Evolutionary conservation across 495 filamentous ascomycete species (phyloP).

Genomic region (Penicillium cinerascens): DNA sequence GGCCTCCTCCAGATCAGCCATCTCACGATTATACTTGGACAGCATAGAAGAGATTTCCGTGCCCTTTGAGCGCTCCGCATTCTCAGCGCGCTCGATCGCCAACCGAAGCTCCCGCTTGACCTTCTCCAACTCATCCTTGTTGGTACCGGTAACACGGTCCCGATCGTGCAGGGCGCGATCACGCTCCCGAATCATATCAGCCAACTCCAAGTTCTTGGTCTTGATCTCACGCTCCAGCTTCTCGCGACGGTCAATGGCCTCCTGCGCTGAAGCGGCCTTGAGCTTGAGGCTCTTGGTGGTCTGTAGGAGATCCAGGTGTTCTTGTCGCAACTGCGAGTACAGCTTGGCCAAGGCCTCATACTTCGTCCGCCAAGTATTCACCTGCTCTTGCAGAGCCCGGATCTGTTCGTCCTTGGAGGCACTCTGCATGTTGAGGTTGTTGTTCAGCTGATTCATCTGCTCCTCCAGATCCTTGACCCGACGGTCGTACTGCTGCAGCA

Average conservation of each 20-base stretch:
- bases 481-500: conserved; percentile 95
- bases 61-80: conserved; percentile 87
- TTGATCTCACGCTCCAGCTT: conserved; percentile 96
- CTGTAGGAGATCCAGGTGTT: conserved; percentile 90
- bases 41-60: conserved; percentile 92
- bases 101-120: conserved; percentile 93
- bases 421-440: conserved; percentile 79
- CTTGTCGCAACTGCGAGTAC: conserved; percentile 91
- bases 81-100: conserved; percentile 88
- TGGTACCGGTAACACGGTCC: conserved; percentile 76
- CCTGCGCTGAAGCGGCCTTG: conserved; percentile 93
- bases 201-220: conserved; percentile 96
- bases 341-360: conserved; percentile 96
- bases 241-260: conserved; percentile 91
- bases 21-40: conserved; percentile 92
- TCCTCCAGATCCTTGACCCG: conserved; percentile 88
- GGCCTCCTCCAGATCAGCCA: conserved; percentile 92
- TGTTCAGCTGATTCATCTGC: conserved; percentile 77
- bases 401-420: conserved; percentile 93
- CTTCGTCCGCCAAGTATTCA: conserved; percentile 95
- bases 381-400: conserved; percentile 83
- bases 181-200: conserved; percentile 96
- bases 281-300: conserved; percentile 95
- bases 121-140: conserved; percentile 93
- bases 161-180: conserved; percentile 93